phyloP scores from a whole-genome alignment of 2,329 filamentous ascomycete genomes.

The Dactylellina cionopaga region DNA sequence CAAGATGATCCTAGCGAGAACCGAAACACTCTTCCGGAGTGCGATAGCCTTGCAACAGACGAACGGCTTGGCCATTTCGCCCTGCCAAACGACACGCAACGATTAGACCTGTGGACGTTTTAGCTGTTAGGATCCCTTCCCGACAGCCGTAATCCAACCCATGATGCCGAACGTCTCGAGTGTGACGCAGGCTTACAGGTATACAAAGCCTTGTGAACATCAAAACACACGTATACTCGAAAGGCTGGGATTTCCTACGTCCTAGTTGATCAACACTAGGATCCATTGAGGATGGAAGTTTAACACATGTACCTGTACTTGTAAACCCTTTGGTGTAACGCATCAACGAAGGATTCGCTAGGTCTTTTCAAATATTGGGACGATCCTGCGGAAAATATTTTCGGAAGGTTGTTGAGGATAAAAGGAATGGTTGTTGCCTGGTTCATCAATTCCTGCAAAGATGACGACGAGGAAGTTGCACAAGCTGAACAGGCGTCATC shows the following conservation, averaged over 20 bases:
- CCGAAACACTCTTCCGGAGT: too few relatives aligned
- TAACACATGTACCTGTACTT: constrained; percentile 13
- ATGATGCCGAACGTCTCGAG: neutral
- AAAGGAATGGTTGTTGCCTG: too few relatives aligned
- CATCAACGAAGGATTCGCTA: constrained; percentile 11
- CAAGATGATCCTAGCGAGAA: too few relatives aligned
- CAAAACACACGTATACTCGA: neutral
- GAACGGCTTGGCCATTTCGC: too few relatives aligned
- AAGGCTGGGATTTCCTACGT: neutral
- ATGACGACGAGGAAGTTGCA: too few relatives aligned
- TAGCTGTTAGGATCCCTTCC: constrained; percentile 32
- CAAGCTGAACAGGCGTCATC: too few relatives aligned
- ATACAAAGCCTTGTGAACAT: neutral
- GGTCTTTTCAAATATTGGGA: too few relatives aligned
- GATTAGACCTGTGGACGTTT: too few relatives aligned
- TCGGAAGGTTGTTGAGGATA: neutral
- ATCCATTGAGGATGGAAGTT: neutral
- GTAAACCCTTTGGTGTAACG: constrained; percentile 1
- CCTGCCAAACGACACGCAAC: too few relatives aligned
- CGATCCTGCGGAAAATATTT: too few relatives aligned
- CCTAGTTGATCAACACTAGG: neutral
- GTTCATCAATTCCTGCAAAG: too few relatives aligned
- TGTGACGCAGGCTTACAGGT: neutral
- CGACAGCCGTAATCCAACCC: neutral
- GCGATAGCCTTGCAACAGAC: too few relatives aligned